Evolutionary conservation across 441 rosid species (phyloP), one percentile per base, ranked within the genome.

Genomic region (Syzygium malaccense): DNA sequence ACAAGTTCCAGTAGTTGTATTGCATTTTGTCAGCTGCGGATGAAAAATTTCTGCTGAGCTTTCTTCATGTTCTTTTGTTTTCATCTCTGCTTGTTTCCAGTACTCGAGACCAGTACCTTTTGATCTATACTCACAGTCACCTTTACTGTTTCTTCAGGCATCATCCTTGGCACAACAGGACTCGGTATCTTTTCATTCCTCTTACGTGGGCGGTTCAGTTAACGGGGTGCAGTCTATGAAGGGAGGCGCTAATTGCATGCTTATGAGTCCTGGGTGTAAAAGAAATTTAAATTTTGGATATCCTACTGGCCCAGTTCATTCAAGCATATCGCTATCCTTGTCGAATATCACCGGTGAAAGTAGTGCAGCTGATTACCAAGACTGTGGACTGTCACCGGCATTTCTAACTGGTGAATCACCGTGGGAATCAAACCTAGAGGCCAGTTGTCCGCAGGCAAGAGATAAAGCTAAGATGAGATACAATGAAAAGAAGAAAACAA

Each of bases 381-480:
- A 96, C 56, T 93, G 94, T 20, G 94, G 94, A 32, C 57, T 94
- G 64, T 93, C 97, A 3, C 92, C 94, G 1, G 88, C 64, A 49
- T 91, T 94, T 87, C 88, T 93, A 15, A 90, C 92, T 3, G 91
- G 90, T 28, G 96, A 96, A 86, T 92, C 96, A 0, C 96, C 95
- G 49, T 94, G 99, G 98, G 98, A 95, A 48, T 91, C 96, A 28
- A 93, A 89, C 90, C 85, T 91, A 55, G 99, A 94, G 89, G 88
- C 88, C 12, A 90, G 92, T 55, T 89, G 92, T 85, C 94, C 95
- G 11, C 94, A 91, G 87, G 95, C 95, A 28, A 93, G 97, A 89
- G 92, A 93, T 57, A 93, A 92, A 89, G 97, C 97, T 18, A 95
- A 94, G 92, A 92, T 93, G 93, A 92, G 97, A 93, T 95, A 95